Evolutionary conservation across 257 asterid genomes (phyloP), one percentile per base, ranked within the genome.

Genomic region (Solanum tarijense): DNA sequence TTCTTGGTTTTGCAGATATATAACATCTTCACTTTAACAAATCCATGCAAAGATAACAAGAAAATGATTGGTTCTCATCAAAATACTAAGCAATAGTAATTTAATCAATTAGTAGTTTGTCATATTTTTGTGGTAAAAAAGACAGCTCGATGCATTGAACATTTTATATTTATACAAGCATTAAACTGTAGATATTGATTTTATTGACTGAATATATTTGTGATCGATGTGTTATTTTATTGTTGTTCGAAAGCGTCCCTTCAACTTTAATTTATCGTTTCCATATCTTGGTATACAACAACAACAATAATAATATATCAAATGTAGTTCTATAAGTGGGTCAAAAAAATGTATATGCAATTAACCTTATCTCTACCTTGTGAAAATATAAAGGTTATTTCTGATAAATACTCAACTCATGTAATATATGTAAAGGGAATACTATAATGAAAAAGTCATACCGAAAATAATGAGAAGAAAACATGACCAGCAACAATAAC

Each of bases 1-100:
- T 87, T 87, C 88, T 84, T 84, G 91, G 88, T 84, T 78, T 85
- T 87, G 89, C 85, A 43, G 73, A 87, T 18, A 78, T 78, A 43
- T 78, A 43, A 39, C 8, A 88, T 48, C 35, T 32, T 16, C 62
- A 65, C 62, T 48, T 48, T 46, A 82, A 18, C 69, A 48, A 58
- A 32, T 34, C 34, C 58, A 89, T 38, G 41, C 41, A 60, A 35
- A 73, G 48, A 89, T 82, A 83, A 34, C 23, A 83, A n/a, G 6
- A 71, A 39, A 83, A 83, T 89, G 18, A 87, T 87, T 65, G 91
- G 72, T 52, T 82, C 43, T 48, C 36, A 14, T 48, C 9, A 14
- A 82, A 25, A 25, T 41, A 27, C 10, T 27, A 79, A 8, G 34
- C 60, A 39, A 39, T 7, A 76, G 38, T 79, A 43, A n/a, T 41